Evolutionary conservation across 345 rosid genomes (phyloP).

Genomic region (Hibiscus trionum): DNA sequence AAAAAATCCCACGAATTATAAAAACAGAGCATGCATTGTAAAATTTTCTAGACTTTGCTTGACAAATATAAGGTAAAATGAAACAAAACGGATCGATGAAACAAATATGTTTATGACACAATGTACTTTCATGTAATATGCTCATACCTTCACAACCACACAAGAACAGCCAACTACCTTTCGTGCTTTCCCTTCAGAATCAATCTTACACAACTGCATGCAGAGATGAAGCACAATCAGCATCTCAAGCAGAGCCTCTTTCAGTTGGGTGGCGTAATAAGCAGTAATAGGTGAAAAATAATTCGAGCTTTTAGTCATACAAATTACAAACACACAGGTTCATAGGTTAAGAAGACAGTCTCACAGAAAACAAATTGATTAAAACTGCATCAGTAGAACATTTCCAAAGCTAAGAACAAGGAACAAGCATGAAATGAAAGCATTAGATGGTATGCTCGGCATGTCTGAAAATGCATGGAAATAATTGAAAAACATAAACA

Average conservation of each 20-base stretch:
- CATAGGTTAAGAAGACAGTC: neutral
- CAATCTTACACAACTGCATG: conserved; percentile 74
- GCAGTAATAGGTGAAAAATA: neutral
- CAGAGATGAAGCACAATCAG: neutral
- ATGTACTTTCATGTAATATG: neutral
- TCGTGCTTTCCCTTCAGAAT: conserved; percentile 71
- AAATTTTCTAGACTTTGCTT: neutral
- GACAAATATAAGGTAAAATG: neutral
- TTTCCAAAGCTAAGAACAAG: neutral
- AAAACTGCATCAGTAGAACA: no score
- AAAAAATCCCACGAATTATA: neutral
- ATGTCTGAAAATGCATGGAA: neutral
- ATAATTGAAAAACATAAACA: neutral
- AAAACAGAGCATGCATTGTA: no score
- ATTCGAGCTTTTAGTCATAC: no score
- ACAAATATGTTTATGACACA: neutral
- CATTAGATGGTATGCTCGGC: neutral
- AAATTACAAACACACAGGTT: neutral
- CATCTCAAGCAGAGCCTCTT: neutral
- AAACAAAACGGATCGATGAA: neutral
- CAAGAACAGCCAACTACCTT: conserved; percentile 82
- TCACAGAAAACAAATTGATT: neutral
- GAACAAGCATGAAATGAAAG: neutral
- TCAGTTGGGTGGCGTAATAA: neutral
- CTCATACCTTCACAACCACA: conserved; percentile 58